Evolutionary conservation across 805 yeast genomes (phyloP).

Genomic region (Cephaloascus albidus): DNA sequence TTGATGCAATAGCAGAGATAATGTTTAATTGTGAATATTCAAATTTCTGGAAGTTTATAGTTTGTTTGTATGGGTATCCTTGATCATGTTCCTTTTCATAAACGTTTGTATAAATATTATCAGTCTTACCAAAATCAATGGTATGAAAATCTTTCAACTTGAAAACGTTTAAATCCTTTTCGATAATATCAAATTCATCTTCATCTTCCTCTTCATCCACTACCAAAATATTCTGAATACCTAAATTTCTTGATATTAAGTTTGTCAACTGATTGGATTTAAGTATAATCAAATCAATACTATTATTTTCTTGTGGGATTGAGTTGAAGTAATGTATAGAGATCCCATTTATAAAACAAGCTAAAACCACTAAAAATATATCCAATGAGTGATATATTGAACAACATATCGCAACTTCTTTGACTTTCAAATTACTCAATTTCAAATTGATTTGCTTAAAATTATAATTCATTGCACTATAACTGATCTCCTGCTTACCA

Average conservation of each 20-base stretch:
- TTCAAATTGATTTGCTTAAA: constrained; percentile 13
- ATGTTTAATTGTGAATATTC: constrained; percentile 41
- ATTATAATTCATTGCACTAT: constrained; percentile 17
- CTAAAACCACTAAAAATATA: constrained; percentile 28
- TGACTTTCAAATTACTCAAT: constrained; percentile 7
- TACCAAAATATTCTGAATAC: constrained; percentile 21
- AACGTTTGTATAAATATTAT: constrained; percentile 10
- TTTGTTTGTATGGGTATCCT: constrained; percentile 1
- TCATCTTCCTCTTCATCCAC: constrained; percentile 9
- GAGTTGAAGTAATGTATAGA: constrained; percentile 29
- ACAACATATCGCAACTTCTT: constrained; percentile 16
- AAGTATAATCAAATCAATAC: constrained; percentile 19
- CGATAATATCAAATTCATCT: constrained; percentile 2
- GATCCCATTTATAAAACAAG: constrained; percentile 33
- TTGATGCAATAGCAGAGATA: constrained; percentile 44
- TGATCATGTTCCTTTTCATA: constrained; percentile 18
- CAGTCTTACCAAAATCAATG: constrained; percentile 4
- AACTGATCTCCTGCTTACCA: constrained; percentile 9
- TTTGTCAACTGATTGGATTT: constrained; percentile 11
- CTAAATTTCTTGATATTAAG: constrained; percentile 12
- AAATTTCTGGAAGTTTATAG: constrained; percentile 5
- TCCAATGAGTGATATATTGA: constrained; percentile 14
- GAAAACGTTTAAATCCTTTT: too few relatives aligned
- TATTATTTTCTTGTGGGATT: constrained; percentile 14
- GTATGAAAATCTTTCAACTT: constrained; percentile 15